These are phyloP conservation scores for Penicillium sp. DNA, from an alignment of 2,329 filamentous ascomycete species.

Conservation along the genomic window DNA sequence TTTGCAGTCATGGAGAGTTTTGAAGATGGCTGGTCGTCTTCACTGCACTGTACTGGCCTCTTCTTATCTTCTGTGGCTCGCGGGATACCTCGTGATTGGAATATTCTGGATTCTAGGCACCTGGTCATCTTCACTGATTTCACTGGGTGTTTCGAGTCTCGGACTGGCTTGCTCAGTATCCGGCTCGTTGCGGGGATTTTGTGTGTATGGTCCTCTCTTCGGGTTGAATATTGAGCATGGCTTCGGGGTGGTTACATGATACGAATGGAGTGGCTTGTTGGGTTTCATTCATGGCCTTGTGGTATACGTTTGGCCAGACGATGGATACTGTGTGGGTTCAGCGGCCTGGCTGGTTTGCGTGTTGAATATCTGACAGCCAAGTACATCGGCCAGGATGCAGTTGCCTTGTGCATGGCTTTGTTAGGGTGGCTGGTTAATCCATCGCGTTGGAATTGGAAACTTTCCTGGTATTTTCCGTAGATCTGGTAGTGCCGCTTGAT, in stretches of 20 bases:
- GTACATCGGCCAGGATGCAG: background rate
- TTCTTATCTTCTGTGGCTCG: slow-evolving; percentile 7
- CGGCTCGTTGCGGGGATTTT: slow-evolving; percentile 4
- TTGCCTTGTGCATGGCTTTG: background rate
- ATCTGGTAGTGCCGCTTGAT: background rate
- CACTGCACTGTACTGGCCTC: slow-evolving; percentile 36
- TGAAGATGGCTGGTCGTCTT: slow-evolving; percentile 37
- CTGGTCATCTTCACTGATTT: slow-evolving; percentile 37
- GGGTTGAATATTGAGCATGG: background rate
- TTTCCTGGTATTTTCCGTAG: background rate
- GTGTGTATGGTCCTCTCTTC: slow-evolving; percentile 3
- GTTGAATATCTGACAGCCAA: background rate
- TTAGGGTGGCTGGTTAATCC: background rate
- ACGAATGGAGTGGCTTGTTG: background rate
- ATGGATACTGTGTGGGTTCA: too few species aligned
- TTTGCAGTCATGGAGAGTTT: background rate
- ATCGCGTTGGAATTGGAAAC: background rate
- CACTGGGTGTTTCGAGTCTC: slow-evolving; percentile 25
- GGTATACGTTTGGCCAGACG: background rate
- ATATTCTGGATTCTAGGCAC: background rate
- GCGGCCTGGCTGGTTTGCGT: background rate
- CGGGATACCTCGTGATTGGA: slow-evolving; percentile 9
- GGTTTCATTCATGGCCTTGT: background rate
- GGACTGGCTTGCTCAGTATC: background rate
- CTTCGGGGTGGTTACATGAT: slow-evolving; percentile 1